These are phyloP conservation scores for Leccinum boreale DNA, from an alignment of 768 basidiomycete species.

Conservation along the genomic window DNA sequence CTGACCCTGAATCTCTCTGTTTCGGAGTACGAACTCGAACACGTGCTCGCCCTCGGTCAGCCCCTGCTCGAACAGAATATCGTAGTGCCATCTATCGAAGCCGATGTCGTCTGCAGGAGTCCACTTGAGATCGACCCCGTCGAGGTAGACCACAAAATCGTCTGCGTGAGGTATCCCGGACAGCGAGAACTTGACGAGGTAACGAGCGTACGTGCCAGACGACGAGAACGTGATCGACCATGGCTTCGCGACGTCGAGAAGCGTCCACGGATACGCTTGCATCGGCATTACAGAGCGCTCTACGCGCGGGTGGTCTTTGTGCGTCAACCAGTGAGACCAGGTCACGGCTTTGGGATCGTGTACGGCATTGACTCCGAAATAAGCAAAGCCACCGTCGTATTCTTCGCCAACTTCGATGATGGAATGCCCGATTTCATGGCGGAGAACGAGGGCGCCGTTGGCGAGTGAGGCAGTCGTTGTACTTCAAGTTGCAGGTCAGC, in stretches of 20 bases:
- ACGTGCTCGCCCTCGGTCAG: constrained; percentile 54
- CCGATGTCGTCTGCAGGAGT: constrained; percentile 47
- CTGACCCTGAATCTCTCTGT: constrained; percentile 43
- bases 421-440: constrained; percentile 80
- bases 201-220: constrained; percentile 57
- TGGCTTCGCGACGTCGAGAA: constrained; percentile 57
- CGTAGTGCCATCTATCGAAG: constrained; percentile 75
- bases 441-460: constrained; percentile 72
- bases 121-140: constrained; percentile 62
- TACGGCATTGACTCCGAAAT: constrained; percentile 67
- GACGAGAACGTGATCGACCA: constrained; percentile 63
- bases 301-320: constrained; percentile 36
- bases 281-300: constrained; percentile 75
- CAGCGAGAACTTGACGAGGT: constrained; percentile 67
- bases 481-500: constrained; percentile 33
- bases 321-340: constrained; percentile 72
- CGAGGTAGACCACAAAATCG: constrained; percentile 58
- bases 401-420: constrained; percentile 79
- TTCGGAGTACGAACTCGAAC: constrained; percentile 54
- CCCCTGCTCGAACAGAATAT: constrained; percentile 41
- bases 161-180: constrained; percentile 58
- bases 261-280: constrained; percentile 73
- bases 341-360: constrained; percentile 44
- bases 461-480: constrained; percentile 71
- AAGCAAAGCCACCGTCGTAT: constrained; percentile 75